Evolutionary conservation across 331 rosid species (phyloP), one percentile per base, ranked within the genome.

Genomic region (Malus hybrid): DNA sequence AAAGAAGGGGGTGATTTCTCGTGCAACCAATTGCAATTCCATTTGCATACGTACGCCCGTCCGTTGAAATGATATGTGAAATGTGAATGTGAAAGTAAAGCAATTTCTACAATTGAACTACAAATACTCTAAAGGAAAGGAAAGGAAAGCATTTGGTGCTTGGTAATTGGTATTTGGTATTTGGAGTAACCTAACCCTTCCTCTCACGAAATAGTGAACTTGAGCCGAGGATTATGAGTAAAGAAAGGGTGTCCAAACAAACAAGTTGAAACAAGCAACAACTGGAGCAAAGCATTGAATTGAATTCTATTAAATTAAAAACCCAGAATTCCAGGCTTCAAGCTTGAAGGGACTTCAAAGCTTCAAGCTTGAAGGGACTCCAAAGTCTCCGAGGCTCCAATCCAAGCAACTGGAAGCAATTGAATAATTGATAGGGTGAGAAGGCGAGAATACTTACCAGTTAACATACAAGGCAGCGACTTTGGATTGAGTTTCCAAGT

Each of bases 161-260:
- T 6, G 20, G 82, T 55, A 66, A 11, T 42, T 39, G 70, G 57
- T 65, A 76, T 64, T 60, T 15, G 63, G 66, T 44, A 64, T 69
- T 39, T 39, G 46, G 46, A 39, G 46, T 39, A 39, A 39, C 46
- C 46, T 39, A 39, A 39, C 13, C 46, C 46, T 10, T 39, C 75
- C 55, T 36, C 75, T 78, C 77, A 76, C 80, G 72, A 52, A 34
- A 61, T 75, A 72, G 75, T 73, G n/a, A 73, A 83, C 80, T 74
- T 18, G 66, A 81, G 46, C 39, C 24, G 65, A 83, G 78, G 75
- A 74, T 78, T 84, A 76, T 39, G 88, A 87, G 90, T 81, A 79
- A 89, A 87, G 88, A 62, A 87, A 87, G 87, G 70, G 64, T 85
- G 72, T 80, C 77, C 80, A 83, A 77, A 58, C 58, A 39, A 39